Base-by-base conservation (phyloP, 164 flowering plant species). In the Dillenia turbinata region DNA sequence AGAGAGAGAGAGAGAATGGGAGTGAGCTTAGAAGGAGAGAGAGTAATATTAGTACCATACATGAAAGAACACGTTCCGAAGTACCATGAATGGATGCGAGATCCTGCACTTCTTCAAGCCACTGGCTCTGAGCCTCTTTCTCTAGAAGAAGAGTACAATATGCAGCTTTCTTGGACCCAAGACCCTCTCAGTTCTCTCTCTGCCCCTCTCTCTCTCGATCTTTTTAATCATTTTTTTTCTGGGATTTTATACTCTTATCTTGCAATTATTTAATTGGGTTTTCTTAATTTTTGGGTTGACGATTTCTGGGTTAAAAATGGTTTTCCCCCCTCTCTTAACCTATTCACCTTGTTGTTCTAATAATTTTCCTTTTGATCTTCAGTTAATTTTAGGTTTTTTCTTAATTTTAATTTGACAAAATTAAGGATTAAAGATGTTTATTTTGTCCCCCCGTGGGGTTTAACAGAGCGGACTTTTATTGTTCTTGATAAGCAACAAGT, bases 51-150 rank as follows among this genome's bases (percentile, higher is more conserved):
- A 61, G 89, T 89, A 10, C 91, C 97, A 1, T 91, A 91, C 85
- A 83, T 84, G 96, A 82, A 72, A 57, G 84, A 79, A 12, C 97
- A 91, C 59, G 97, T 92, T 8, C 88, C 87, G 0, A 85, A 73
- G 68, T 89, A 95, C 79, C 99, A 95, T 63, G 62, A 78, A 19
- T 95, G 97, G 97, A 95, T 91, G 99, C 86, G 82, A 67, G 94
- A 92, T 67, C 92, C 88, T 1, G 58, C 71, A 46, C 83, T 95
- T 2, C 89, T 92, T 40, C 74, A 84, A 60, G 89, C 94, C 55
- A 95, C 97, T 6, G 97, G 89, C 12, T 95, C 99, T 1, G 99
- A 95, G 65, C 99, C 97, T n/a, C 81, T 95, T 47, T 65, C 94
- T 9, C 90, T 92, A 9, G 81, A 84, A 1, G 75, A 95, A 56